These are phyloP conservation scores for Drechmeria coniospora DNA, from an alignment of 2,329 filamentous ascomycete species.

Conservation along the genomic window DNA sequence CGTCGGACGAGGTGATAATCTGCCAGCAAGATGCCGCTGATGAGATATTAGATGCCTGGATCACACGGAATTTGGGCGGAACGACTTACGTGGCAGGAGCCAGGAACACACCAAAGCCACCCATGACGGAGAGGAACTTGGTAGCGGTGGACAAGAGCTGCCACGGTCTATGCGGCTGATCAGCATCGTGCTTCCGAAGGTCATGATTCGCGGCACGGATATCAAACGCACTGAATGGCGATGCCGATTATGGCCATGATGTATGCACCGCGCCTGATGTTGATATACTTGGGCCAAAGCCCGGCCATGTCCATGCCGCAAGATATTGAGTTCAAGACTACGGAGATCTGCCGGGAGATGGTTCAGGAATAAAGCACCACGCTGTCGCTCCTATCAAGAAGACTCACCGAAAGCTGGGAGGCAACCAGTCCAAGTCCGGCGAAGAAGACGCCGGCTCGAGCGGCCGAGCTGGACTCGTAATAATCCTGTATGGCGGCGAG, in stretches of 20 bases:
- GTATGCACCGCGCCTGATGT: slow-evolving; percentile 37
- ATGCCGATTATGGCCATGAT: slow-evolving; percentile 29
- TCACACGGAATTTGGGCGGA: neutral
- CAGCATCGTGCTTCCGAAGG: no score
- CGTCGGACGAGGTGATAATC: slow-evolving; percentile 16
- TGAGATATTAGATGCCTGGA: slow-evolving; percentile 1
- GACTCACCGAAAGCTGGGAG: slow-evolving; percentile 11
- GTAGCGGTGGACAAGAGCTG: slow-evolving; percentile 13
- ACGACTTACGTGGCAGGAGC: slow-evolving; percentile 8
- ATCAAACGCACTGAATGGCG: slow-evolving; percentile 6
- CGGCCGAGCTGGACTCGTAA: slow-evolving; percentile 9
- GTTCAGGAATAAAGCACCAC: no score
- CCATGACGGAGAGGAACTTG: slow-evolving; percentile 12
- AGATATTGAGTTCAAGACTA: slow-evolving; percentile 30
- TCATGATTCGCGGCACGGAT: no score
- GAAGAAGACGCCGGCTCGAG: slow-evolving; percentile 12
- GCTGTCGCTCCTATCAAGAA: no score
- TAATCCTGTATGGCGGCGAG: slow-evolving; percentile 12
- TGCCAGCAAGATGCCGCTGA: slow-evolving; percentile 13
- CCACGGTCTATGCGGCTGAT: slow-evolving; percentile 10
- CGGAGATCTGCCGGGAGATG: slow-evolving; percentile 6
- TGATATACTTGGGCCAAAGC: slow-evolving; percentile 35
- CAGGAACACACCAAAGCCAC: slow-evolving; percentile 11
- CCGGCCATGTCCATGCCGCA: slow-evolving; percentile 40
- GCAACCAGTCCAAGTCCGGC: slow-evolving; percentile 10